Percentiles rank a stretch among this genome's conserved stretches.
Conservation (phyloP, 495 filamentous ascomycete species). For the Talaromyces borbonicus region DNA sequence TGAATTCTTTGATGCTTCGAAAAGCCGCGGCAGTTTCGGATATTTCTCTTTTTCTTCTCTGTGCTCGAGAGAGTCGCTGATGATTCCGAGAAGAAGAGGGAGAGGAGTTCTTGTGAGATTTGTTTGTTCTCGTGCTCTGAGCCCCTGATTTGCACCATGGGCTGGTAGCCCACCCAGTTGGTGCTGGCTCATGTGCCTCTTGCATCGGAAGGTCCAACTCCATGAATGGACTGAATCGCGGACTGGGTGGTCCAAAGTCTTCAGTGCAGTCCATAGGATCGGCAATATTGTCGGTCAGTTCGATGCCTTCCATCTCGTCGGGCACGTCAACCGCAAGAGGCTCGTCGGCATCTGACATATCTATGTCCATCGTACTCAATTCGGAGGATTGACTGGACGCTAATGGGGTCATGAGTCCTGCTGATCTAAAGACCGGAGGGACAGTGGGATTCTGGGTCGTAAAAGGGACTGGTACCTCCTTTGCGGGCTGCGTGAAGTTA, state of each 20-base stretch:
- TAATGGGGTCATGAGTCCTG: too few relatives aligned
- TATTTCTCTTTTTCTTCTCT: too few relatives aligned
- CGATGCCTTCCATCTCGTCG: background rate
- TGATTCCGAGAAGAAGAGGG: background rate
- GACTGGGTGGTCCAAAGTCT: background rate
- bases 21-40: too few relatives aligned
- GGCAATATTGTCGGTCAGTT: background rate
- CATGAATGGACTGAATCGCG: background rate
- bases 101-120: background rate
- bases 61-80: too few relatives aligned
- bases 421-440: background rate
- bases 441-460: too few relatives aligned
- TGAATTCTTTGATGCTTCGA: too few relatives aligned
- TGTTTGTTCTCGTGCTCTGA: too few relatives aligned
- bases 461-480: too few relatives aligned
- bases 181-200: background rate
- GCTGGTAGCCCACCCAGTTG: too few relatives aligned
- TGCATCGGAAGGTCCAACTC: background rate
- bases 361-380: too few relatives aligned
- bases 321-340: background rate
- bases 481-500: background rate
- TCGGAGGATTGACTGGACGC: too few relatives aligned
- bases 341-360: background rate
- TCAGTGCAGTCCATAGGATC: background rate
- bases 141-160: too few relatives aligned